A percentile compares a stretch with the other conserved stretches of the same genome.
Evolutionary conservation across 768 basidiomycete genomes (phyloP).

Genomic region (Mycena galopus): DNA sequence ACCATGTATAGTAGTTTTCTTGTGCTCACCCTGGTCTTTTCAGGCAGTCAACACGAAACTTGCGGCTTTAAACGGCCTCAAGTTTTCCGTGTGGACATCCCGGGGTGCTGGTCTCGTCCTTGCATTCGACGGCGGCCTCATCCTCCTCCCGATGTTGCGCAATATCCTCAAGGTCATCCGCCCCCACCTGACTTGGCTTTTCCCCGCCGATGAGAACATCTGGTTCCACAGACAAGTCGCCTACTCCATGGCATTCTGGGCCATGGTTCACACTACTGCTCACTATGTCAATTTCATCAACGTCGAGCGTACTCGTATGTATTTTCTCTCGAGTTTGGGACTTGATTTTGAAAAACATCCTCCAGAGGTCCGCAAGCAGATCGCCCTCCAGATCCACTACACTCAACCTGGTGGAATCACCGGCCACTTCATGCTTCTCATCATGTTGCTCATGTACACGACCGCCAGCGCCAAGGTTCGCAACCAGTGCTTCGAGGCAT

Average conservation of each 20-base stretch:
- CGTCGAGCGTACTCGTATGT: conserved; percentile 84
- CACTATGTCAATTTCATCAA: conserved; percentile 96
- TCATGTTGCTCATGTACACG: conserved; percentile 94
- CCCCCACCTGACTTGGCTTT: conserved; percentile 82
- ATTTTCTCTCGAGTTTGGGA: background rate
- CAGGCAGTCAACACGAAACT: conserved; percentile 75
- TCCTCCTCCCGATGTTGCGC: conserved; percentile 90
- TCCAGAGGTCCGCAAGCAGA: conserved; percentile 83
- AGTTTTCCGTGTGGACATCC: conserved; percentile 90
- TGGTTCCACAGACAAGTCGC: conserved; percentile 98
- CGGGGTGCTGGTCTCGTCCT: conserved; percentile 93
- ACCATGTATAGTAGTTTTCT: conserved; percentile 1
- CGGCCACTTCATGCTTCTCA: conserved; percentile 94
- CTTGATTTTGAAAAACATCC: background rate
- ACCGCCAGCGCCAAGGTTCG: conserved; percentile 93
- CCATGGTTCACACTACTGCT: conserved; percentile 92
- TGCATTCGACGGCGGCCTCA: conserved; percentile 87
- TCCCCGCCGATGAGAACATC: conserved; percentile 95
- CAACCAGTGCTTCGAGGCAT: conserved; percentile 91
- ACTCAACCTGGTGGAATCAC: conserved; percentile 92
- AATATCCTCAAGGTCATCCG: conserved; percentile 89
- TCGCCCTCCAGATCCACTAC: conserved; percentile 89
- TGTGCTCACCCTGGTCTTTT: conserved; percentile 4
- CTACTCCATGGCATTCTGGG: conserved; percentile 94
- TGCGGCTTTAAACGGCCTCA: conserved; percentile 82